Conservation (phyloP, 2,329 filamentous ascomycete genomes). For the Hypoxylon sp. region DNA sequence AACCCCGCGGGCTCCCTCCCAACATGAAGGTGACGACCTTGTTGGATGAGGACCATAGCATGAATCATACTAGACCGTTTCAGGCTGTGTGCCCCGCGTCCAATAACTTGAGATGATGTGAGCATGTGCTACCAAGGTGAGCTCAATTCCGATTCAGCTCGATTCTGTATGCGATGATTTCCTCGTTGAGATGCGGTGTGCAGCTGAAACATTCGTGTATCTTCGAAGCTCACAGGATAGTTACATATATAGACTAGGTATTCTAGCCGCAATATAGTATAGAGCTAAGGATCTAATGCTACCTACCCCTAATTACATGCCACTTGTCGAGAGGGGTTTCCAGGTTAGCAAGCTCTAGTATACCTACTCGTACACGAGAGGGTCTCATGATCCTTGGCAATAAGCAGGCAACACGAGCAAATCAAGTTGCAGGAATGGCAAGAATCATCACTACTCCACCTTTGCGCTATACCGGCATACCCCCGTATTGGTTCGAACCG, state of each 20-base stretch:
- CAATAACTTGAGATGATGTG: slow-evolving; percentile 31
- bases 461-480: slow-evolving; percentile 34
- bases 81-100: slow-evolving; percentile 21
- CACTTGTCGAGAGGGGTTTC: slow-evolving; percentile 3
- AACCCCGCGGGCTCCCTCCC: slow-evolving; percentile 20
- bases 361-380: neutral
- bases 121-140: slow-evolving; percentile 21
- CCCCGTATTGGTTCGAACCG: slow-evolving; percentile 21
- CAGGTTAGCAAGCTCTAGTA: slow-evolving; percentile 16
- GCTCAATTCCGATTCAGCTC: slow-evolving; percentile 7
- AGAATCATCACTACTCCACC: slow-evolving; percentile 28
- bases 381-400: slow-evolving; percentile 28
- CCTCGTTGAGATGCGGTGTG: slow-evolving; percentile 13
- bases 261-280: neutral
- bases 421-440: slow-evolving; percentile 34
- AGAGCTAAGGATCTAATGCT: slow-evolving; percentile 5
- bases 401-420: slow-evolving; percentile 24
- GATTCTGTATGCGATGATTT: slow-evolving; percentile 8
- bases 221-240: slow-evolving; percentile 3
- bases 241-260: neutral
- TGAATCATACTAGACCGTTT: slow-evolving; percentile 24
- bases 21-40: slow-evolving; percentile 12
- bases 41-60: slow-evolving; percentile 24
- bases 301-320: neutral
- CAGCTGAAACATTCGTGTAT: slow-evolving; percentile 9